These are phyloP conservation scores for Nicotiana otophora DNA, from an alignment of 257 asterid genomes.

Conservation along the genomic window DNA sequence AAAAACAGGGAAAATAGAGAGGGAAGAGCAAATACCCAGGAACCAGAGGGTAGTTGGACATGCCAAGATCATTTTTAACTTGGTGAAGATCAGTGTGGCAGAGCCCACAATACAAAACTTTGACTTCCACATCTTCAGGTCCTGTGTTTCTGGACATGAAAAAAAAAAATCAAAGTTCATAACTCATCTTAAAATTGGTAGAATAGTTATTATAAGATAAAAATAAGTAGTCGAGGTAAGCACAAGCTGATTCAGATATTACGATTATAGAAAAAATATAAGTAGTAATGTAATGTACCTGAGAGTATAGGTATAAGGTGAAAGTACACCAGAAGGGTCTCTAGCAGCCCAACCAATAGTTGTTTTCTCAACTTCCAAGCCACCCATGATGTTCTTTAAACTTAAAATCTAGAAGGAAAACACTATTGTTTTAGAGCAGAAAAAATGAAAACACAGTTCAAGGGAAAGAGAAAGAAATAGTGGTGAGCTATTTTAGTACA, in stretches of 20 bases:
- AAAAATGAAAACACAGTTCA: not conserved
- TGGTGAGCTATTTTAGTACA: not conserved
- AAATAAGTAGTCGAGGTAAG: no score
- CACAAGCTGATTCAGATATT: no score
- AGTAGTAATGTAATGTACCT: slow-evolving; percentile 32
- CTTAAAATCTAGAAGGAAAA: not conserved
- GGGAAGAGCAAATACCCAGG: slow-evolving; percentile 61
- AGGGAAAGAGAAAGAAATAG: not conserved
- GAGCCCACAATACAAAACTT: slow-evolving; percentile 76
- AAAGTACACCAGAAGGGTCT: slow-evolving; percentile 77
- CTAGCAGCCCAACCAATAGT: slow-evolving; percentile 82
- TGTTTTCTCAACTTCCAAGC: slow-evolving; percentile 51
- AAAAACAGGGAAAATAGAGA: not conserved
- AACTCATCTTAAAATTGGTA: not conserved
- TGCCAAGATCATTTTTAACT: slow-evolving; percentile 85
- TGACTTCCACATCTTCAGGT: slow-evolving; percentile 72
- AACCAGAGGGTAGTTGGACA: slow-evolving; percentile 94
- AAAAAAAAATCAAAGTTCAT: not conserved
- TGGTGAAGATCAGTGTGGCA: slow-evolving; percentile 90
- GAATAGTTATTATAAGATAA: not conserved
- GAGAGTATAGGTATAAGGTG: slow-evolving; percentile 73
- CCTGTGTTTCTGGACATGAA: slow-evolving; percentile 62
- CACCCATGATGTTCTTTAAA: slow-evolving; percentile 37
- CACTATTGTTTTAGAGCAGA: not conserved
- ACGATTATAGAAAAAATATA: no score